phyloP scores from a whole-genome alignment of 140 eudicot genomes.

The Ambrosia hybrid region DNA sequence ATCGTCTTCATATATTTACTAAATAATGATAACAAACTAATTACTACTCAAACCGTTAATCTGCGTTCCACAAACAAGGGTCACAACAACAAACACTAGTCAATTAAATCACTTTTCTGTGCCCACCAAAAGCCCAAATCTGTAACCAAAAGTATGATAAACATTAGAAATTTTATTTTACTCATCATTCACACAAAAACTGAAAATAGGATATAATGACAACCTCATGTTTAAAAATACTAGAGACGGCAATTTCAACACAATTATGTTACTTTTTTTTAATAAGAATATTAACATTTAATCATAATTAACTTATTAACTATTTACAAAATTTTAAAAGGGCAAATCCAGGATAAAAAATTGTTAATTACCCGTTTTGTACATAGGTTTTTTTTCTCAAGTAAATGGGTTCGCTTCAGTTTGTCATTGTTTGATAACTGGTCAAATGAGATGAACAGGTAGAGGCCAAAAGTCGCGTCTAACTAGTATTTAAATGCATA shows the following conservation, averaged over 20 bases:
- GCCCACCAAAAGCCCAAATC: conserved; percentile 99
- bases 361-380: no score
- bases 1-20: conserved; percentile 17
- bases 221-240: neutral
- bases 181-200: neutral
- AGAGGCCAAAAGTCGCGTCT: no score
- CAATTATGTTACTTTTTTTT: no score
- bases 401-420: no score
- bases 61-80: conserved; percentile 22
- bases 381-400: no score
- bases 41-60: conserved; percentile 9
- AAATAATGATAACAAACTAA: neutral
- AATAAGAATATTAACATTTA: no score
- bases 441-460: no score
- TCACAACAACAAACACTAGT: neutral
- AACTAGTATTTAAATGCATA: no score
- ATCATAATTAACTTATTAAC: no score
- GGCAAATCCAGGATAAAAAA: no score
- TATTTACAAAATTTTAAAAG: no score
- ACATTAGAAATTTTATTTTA: neutral
- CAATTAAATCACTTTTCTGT: conserved; percentile 62
- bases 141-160: conserved; percentile 30
- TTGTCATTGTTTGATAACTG: no score
- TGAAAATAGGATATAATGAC: neutral
- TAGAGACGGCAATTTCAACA: neutral